These are phyloP conservation scores for Macrolepiota albuminosa DNA, from an alignment of 768 basidiomycete species.

Conservation along the genomic window DNA sequence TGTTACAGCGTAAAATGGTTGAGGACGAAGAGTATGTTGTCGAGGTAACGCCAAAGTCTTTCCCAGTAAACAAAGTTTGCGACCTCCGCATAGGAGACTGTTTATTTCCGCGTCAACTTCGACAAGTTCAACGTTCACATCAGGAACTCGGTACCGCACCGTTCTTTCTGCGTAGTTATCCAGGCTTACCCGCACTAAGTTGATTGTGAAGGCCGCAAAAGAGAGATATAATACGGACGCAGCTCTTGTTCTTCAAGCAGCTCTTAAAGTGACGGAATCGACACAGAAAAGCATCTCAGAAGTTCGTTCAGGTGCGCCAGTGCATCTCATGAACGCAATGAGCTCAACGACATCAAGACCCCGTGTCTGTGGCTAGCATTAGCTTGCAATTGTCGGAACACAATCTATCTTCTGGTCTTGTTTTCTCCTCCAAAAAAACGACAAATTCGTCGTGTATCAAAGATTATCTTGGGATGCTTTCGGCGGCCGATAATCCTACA, in stretches of 20 bases:
- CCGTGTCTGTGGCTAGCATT: conserved; percentile 63
- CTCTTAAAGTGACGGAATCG: conserved; percentile 64
- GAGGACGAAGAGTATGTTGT: conserved; percentile 53
- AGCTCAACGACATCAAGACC: conserved; percentile 36
- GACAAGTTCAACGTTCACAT: conserved; percentile 84
- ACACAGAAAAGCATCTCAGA: conserved; percentile 60
- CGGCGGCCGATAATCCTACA: conserved; percentile 80
- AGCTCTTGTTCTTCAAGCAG: conserved; percentile 64
- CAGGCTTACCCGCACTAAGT: conserved; percentile 35
- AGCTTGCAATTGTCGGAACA: conserved; percentile 59
- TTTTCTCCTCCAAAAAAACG: conserved; percentile 49
- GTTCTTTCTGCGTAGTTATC: not conserved
- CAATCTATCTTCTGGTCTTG: conserved; percentile 59
- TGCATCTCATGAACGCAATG: not conserved
- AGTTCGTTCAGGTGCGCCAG: conserved; percentile 51
- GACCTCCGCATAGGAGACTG: conserved; percentile 43
- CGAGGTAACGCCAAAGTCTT: conserved; percentile 48
- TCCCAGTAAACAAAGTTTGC: conserved; percentile 8
- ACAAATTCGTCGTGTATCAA: conserved; percentile 60
- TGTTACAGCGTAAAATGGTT: conserved; percentile 38
- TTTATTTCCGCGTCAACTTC: conserved; percentile 85
- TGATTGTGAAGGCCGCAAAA: conserved; percentile 70
- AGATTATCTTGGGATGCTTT: conserved; percentile 77
- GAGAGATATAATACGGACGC: conserved; percentile 80
- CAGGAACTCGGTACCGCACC: conserved; percentile 66